Percentiles rank a stretch among this genome's conserved stretches.
phyloP scores from a whole-genome alignment of 2,329 filamentous ascomycete species.

The Ophiostoma triangulosporum region DNA sequence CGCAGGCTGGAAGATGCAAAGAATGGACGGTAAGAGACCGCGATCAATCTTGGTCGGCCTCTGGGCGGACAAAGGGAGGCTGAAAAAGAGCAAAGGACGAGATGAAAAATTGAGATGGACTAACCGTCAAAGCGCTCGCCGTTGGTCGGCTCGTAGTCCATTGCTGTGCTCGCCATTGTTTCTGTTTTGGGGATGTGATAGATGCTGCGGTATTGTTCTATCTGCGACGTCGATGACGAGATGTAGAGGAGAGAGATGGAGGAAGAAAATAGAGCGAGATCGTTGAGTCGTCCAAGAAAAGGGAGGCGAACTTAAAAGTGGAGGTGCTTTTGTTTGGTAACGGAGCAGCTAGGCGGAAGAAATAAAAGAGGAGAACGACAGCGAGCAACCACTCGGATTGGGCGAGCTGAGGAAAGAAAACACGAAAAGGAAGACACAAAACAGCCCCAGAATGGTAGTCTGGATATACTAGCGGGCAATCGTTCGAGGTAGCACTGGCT shows the following conservation, averaged over 20 bases:
- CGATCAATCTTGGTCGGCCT: too few relatives aligned
- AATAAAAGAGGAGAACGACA: slow-evolving; percentile 8
- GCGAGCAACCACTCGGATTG: neutral
- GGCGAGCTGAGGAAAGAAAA: neutral
- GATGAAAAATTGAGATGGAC: slow-evolving; percentile 15
- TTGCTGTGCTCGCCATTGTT: slow-evolving; percentile 48
- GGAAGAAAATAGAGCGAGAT: neutral
- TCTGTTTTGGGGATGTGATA: neutral
- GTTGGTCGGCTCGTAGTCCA: slow-evolving; percentile 58
- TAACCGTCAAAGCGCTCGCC: slow-evolving; percentile 54
- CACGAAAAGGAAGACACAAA: neutral
- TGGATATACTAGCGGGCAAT: neutral
- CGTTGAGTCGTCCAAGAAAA: slow-evolving; percentile 6
- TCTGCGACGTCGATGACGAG: slow-evolving; percentile 6
- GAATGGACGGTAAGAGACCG: neutral
- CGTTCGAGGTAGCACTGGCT: neutral
- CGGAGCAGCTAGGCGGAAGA: neutral
- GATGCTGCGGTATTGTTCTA: neutral
- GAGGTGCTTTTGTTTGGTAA: neutral
- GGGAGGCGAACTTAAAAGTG: slow-evolving; percentile 8
- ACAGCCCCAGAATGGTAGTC: neutral
- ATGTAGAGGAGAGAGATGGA: neutral
- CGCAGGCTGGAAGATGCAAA: neutral
- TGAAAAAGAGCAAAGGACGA: neutral
- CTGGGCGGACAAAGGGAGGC: neutral